phyloP scores from a whole-genome alignment of 1,139 yeast species.

The Pichiaceae sp. region DNA sequence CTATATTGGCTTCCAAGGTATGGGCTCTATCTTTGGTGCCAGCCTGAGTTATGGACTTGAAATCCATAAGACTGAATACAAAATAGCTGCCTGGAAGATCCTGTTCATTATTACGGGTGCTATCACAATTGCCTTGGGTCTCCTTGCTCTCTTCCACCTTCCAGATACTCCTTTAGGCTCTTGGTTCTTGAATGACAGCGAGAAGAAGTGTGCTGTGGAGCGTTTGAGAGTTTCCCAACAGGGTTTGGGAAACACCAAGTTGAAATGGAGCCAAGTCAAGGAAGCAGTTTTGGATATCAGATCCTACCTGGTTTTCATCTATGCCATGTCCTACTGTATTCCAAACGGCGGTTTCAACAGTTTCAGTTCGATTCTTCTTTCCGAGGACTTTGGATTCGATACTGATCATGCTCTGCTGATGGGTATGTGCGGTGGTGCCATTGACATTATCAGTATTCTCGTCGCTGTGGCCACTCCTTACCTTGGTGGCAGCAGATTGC shows the following conservation, averaged over 20 bases:
- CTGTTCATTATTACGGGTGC: conserved; percentile 40
- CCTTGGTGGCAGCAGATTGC: conserved; percentile 10
- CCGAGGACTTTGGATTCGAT: conserved; percentile 24
- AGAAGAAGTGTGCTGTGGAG: conserved; percentile 26
- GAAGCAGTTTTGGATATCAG: conserved; percentile 29
- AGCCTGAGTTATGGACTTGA: conserved; percentile 39
- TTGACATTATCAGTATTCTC: conserved; percentile 24
- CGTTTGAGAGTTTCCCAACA: conserved; percentile 28
- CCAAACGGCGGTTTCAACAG: conserved; percentile 30
- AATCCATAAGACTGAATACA: conserved; percentile 13
- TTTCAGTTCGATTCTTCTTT: conserved; percentile 30
- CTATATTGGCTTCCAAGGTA: conserved; percentile 46
- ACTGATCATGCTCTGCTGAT: conserved; percentile 30
- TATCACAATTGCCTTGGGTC: conserved; percentile 37
- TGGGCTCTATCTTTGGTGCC: conserved; percentile 47
- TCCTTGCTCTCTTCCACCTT: conserved; percentile 32
- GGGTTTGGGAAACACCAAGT: conserved; percentile 27
- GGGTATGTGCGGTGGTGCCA: conserved; percentile 39
- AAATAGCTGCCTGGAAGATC: conserved; percentile 39
- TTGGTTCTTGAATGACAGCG: conserved; percentile 29
- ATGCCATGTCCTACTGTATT: conserved; percentile 27
- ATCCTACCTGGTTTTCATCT: conserved; percentile 26
- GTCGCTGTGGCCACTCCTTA: conserved; percentile 9
- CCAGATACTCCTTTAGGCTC: conserved; percentile 46
- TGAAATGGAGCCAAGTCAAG: conserved; percentile 25